Evolutionary conservation across 371 early-diverging fungal genomes (phyloP).

Genomic region (Rhizopus arrhizus): DNA sequence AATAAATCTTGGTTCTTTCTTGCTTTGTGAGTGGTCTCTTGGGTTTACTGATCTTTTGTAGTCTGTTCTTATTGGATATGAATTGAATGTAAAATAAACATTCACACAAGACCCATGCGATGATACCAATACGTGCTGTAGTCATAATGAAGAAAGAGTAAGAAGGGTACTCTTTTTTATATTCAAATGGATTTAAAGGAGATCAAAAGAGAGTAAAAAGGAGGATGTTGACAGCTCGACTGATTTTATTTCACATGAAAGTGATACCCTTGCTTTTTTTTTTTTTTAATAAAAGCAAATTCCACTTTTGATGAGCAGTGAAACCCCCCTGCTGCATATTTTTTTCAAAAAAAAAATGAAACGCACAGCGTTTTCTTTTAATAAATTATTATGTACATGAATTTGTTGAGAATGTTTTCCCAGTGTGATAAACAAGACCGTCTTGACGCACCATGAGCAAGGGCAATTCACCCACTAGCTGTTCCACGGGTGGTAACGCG

Average conservation of each 20-base stretch:
- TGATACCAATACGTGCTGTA: neutral
- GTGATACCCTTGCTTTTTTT: too few relatives aligned
- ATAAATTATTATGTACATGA: neutral
- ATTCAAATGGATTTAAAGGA: slow-evolving; percentile 3
- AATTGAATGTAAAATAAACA: slow-evolving; percentile 49
- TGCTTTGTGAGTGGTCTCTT: slow-evolving; percentile 20
- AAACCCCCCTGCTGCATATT: too few relatives aligned
- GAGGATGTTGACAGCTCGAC: neutral
- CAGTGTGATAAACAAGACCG: slow-evolving; percentile 43
- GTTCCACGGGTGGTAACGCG: slow-evolving; percentile 4
- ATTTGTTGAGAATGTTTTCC: slow-evolving; percentile 31
- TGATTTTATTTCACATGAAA: too few relatives aligned
- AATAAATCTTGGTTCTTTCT: slow-evolving; percentile 41
- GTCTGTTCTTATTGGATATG: slow-evolving; percentile 24
- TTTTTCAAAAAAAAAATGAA: too few relatives aligned
- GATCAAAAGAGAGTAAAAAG: neutral
- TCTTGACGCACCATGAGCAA: slow-evolving; percentile 43
- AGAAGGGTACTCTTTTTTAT: slow-evolving; percentile 8
- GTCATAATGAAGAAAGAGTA: slow-evolving; percentile 7
- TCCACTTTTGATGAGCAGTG: too few relatives aligned
- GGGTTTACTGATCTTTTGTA: slow-evolving; percentile 33
- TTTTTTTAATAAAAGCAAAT: too few relatives aligned
- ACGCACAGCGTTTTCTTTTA: neutral
- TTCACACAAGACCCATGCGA: slow-evolving; percentile 46
- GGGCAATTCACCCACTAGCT: slow-evolving; percentile 30